phyloP scores from a whole-genome alignment of 148 eudicot genomes.

The Spergularia bocconei region DNA sequence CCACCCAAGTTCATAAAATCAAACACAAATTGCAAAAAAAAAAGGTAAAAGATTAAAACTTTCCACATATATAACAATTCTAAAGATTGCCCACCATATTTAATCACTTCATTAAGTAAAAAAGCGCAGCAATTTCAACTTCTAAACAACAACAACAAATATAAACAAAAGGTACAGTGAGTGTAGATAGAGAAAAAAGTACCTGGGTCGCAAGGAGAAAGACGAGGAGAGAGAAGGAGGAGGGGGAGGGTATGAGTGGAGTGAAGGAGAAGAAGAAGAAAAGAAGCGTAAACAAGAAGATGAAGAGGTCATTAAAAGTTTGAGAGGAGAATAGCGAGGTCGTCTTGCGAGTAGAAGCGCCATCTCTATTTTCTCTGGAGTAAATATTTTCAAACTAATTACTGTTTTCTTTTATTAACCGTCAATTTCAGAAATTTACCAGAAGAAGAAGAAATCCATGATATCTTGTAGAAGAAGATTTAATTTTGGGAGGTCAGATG shows the following conservation, averaged over 20 bases:
- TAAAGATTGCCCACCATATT: background rate
- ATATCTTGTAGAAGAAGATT: too few species aligned
- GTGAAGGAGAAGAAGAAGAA: conserved; percentile 26
- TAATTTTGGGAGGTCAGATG: background rate
- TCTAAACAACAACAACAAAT: background rate
- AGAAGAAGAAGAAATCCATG: background rate
- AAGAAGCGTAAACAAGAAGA: conserved; percentile 13
- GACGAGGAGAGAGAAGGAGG: conserved; percentile 12
- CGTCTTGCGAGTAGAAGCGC: conserved; percentile 43
- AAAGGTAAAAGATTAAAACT: background rate
- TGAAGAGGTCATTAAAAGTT: conserved; percentile 45
- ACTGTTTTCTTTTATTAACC: too few species aligned
- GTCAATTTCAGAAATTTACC: too few species aligned
- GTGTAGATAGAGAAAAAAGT: background rate
- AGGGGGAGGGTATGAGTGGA: conserved; percentile 22
- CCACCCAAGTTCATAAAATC: too few species aligned
- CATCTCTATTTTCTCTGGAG: conserved; percentile 32
- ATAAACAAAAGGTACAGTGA: background rate
- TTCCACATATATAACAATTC: background rate
- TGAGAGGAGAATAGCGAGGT: conserved; percentile 31
- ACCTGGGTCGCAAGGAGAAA: conserved; percentile 29
- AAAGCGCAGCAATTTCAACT: background rate
- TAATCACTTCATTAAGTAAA: conserved; percentile 10
- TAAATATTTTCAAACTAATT: too few species aligned
- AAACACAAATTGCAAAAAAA: too few species aligned